Evolutionary conservation across 2,329 filamentous ascomycete species (phyloP).

Genomic region (Paecilomyces variotii): DNA sequence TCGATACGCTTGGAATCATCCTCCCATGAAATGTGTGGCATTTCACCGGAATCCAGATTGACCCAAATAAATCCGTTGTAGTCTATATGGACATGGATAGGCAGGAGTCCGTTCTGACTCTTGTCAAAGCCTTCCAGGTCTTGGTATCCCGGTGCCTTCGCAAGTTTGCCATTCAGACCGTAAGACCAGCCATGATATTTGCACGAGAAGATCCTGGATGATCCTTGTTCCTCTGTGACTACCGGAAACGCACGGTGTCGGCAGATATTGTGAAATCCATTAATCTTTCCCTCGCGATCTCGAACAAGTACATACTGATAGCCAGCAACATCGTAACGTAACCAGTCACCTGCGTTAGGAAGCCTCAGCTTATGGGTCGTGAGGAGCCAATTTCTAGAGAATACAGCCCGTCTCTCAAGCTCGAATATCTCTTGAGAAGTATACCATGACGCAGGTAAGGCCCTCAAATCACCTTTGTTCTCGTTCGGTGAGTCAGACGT

Average conservation of each 20-base stretch:
- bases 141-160: conserved; percentile 52
- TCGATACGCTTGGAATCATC: conserved; percentile 46
- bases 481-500: too few relatives aligned
- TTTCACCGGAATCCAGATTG: conserved; percentile 43
- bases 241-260: conserved; percentile 52
- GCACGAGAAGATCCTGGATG: conserved; percentile 46
- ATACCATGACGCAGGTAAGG: too few relatives aligned
- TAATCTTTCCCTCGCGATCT: conserved; percentile 46
- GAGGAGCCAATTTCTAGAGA: conserved; percentile 46
- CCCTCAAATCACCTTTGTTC: too few relatives aligned
- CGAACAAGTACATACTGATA: conserved; percentile 48
- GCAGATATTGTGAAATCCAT: conserved; percentile 55
- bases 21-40: conserved; percentile 44
- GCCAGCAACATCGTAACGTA: conserved; percentile 48
- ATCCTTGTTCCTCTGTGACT: conserved; percentile 42
- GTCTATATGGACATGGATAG: background rate
- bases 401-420: conserved; percentile 50
- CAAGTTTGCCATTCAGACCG: conserved; percentile 48
- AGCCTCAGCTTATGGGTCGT: conserved; percentile 39
- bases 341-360: conserved; percentile 47
- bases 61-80: conserved; percentile 46
- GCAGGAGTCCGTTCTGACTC: background rate
- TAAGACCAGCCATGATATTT: conserved; percentile 57
- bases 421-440: conserved; percentile 36
- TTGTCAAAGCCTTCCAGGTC: conserved; percentile 45